phyloP scores from a whole-genome alignment of 176 grass and related monocot species.

The Alloteropsis semialata region DNA sequence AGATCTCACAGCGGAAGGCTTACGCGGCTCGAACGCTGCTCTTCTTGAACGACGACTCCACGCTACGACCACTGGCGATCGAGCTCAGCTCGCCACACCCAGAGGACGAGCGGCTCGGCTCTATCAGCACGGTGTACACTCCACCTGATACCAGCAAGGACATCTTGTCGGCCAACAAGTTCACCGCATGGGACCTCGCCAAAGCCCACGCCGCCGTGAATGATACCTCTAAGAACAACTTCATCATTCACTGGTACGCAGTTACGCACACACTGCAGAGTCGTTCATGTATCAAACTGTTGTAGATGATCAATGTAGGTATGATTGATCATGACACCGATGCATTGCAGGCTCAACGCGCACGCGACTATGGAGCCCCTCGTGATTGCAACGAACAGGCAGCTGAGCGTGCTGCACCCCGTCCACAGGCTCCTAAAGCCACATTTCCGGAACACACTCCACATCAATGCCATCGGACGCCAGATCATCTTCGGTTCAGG shows the following conservation, averaged over 20 bases:
- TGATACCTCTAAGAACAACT: conserved; percentile 46
- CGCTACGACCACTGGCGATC: conserved; percentile 43
- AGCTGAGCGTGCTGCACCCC: conserved; percentile 48
- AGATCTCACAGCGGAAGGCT: conserved; percentile 27
- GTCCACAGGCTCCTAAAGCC: conserved; percentile 45
- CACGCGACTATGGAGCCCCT: conserved; percentile 51
- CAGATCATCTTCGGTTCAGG: conserved; percentile 36
- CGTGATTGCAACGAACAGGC: conserved; percentile 46
- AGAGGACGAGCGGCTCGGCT: conserved; percentile 27
- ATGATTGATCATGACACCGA: not conserved
- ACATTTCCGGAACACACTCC: conserved; percentile 43
- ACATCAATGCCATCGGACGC: conserved; percentile 40
- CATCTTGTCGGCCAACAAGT: not conserved
- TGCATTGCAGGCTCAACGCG: conserved; percentile 33
- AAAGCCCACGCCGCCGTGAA: conserved; percentile 46
- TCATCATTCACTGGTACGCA: conserved; percentile 54
- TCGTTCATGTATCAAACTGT: no score
- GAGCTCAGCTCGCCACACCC: conserved; percentile 50
- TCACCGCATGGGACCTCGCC: conserved; percentile 43
- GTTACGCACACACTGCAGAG: not conserved
- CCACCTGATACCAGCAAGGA: conserved; percentile 24
- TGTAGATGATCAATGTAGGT: no score
- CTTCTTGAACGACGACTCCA: conserved; percentile 31
- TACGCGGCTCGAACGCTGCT: conserved; percentile 50
- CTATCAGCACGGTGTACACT: conserved; percentile 32